Evolutionary conservation across 176 grass and related monocot genomes (phyloP).

Genomic region (Carex kokanica): DNA sequence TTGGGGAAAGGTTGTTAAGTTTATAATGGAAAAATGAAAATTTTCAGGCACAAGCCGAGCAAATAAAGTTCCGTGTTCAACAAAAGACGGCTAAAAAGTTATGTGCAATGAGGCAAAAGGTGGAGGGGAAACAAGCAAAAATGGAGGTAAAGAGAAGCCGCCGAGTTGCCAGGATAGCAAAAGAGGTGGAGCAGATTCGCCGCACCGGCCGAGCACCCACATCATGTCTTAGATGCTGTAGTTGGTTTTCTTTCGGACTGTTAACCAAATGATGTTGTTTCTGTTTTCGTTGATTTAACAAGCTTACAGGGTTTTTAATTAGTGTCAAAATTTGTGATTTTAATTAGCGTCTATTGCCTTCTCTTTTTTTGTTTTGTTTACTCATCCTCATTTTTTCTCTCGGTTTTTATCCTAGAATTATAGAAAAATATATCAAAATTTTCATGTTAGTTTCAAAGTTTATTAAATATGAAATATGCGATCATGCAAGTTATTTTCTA

Average conservation of each 20-base stretch:
- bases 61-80: slow-evolving; percentile 58
- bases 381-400: background rate
- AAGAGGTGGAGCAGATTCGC: slow-evolving; percentile 70
- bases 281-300: background rate
- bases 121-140: slow-evolving; percentile 59
- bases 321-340: background rate
- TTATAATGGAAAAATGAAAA: background rate
- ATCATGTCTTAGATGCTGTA: slow-evolving; percentile 43
- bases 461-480: too few relatives aligned
- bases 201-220: slow-evolving; percentile 45
- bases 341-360: background rate
- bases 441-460: background rate
- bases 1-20: background rate
- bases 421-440: background rate
- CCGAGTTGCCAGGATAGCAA: slow-evolving; percentile 40
- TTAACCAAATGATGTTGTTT: slow-evolving; percentile 13
- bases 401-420: background rate
- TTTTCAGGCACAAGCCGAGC: slow-evolving; percentile 62
- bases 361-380: too few relatives aligned
- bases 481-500: background rate
- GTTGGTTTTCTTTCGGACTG: slow-evolving; percentile 52
- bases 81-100: slow-evolving; percentile 47
- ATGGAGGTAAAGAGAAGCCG: slow-evolving; percentile 51
- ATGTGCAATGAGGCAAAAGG: slow-evolving; percentile 30
- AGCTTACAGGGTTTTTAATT: background rate